phyloP scores from a whole-genome alignment of 306 rosid species.

The Lithocarpus polystachyus region DNA sequence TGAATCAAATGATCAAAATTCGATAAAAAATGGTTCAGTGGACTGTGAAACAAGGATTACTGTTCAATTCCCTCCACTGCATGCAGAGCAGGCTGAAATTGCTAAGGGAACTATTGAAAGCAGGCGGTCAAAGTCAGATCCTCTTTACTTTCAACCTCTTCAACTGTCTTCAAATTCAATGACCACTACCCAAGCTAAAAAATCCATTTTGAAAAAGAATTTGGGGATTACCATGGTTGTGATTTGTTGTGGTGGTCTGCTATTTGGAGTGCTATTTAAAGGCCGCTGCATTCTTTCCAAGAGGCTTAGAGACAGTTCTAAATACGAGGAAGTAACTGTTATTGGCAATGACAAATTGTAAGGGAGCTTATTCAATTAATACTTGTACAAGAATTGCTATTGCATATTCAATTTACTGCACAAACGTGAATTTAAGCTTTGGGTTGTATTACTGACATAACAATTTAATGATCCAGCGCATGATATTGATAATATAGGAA shows the following conservation, averaged over 20 bases:
- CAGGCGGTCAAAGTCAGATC: no score
- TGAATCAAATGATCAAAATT: background rate
- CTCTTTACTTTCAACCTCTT: no score
- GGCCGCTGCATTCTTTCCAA: constrained; percentile 64
- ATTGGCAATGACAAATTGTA: constrained; percentile 70
- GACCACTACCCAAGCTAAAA: constrained; percentile 54
- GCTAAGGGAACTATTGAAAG: no score
- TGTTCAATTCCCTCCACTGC: no score
- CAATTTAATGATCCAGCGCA: no score
- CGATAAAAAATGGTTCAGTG: no score
- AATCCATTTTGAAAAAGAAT: constrained; percentile 77
- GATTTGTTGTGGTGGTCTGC: constrained; percentile 49
- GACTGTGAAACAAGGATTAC: no score
- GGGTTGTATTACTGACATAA: background rate
- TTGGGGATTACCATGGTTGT: constrained; percentile 69
- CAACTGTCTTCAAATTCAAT: constrained; percentile 18
- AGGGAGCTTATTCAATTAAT: constrained; percentile 10
- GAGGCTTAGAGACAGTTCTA: constrained; percentile 41
- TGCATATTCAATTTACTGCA: background rate
- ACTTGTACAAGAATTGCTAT: background rate
- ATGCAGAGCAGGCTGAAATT: no score
- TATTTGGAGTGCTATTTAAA: constrained; percentile 58
- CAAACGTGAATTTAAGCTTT: background rate
- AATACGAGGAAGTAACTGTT: constrained; percentile 69
- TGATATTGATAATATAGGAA: no score